Conservation (phyloP, 2,329 filamentous ascomycete genomes). For the Aspergillaceae sp. region DNA sequence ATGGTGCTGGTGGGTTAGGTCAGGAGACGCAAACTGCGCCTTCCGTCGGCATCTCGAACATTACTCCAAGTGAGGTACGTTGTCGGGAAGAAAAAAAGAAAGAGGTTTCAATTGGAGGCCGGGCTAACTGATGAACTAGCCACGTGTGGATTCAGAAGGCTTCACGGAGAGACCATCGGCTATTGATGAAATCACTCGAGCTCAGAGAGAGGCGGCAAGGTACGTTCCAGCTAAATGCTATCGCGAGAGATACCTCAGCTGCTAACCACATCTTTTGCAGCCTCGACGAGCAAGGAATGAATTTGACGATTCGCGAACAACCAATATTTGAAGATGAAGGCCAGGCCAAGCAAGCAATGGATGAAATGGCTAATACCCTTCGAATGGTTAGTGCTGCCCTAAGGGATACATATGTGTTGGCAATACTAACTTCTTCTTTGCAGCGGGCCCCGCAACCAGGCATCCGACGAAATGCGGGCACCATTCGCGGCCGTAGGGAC, state of each 20-base stretch:
- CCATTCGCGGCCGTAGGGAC: slow-evolving; percentile 78
- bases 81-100: background rate
- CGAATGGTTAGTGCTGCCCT: slow-evolving; percentile 28
- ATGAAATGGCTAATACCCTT: slow-evolving; percentile 42
- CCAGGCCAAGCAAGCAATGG: slow-evolving; percentile 41
- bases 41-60: slow-evolving; percentile 10
- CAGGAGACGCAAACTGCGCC: slow-evolving; percentile 10
- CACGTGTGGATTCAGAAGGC: slow-evolving; percentile 32
- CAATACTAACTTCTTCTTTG: slow-evolving; percentile 11
- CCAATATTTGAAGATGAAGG: slow-evolving; percentile 43
- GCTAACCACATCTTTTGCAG: slow-evolving; percentile 12
- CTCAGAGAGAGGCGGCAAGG: slow-evolving; percentile 36
- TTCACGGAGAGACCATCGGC: slow-evolving; percentile 33
- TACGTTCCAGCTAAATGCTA: background rate
- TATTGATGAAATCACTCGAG: slow-evolving; percentile 37
- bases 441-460: slow-evolving; percentile 40
- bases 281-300: slow-evolving; percentile 36
- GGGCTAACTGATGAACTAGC: slow-evolving; percentile 13
- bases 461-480: slow-evolving; percentile 62
- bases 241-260: background rate
- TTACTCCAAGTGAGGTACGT: slow-evolving; percentile 17
- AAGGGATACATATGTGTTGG: background rate
- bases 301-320: slow-evolving; percentile 41
- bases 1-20: slow-evolving; percentile 14
- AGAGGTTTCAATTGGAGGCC: background rate